Conservation (phyloP, 164 flowering plant species). For the Akebia trifoliata region DNA sequence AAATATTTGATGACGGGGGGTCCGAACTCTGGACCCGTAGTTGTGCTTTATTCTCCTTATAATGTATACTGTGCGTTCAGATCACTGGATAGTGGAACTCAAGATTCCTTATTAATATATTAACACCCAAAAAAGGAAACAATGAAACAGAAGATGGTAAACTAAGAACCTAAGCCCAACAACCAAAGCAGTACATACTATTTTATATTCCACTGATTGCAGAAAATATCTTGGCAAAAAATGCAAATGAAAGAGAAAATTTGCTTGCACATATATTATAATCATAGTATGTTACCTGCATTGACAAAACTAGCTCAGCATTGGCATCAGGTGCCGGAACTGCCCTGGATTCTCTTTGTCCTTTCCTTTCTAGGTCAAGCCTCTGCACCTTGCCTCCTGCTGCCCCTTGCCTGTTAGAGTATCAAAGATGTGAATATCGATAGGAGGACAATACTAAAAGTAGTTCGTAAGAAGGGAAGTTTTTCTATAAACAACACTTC, state of each 20-base stretch:
- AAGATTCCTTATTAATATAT: not conserved
- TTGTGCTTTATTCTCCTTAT: not conserved
- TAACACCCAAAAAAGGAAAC: not conserved
- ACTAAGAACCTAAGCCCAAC: not conserved
- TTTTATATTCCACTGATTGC: too few species aligned
- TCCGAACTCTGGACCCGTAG: too few species aligned
- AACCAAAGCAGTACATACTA: not conserved
- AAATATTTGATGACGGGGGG: too few species aligned
- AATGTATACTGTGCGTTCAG: not conserved
- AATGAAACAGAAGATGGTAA: not conserved
- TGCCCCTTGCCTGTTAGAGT: conserved; percentile 48
- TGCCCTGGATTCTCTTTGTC: conserved; percentile 71
- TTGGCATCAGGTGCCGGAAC: conserved; percentile 95
- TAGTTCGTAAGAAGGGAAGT: not conserved
- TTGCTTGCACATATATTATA: not conserved
- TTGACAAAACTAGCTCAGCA: conserved; percentile 74
- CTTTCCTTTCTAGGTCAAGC: conserved; percentile 59
- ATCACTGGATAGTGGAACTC: not conserved
- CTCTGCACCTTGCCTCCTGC: conserved; percentile 59
- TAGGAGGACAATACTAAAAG: too few species aligned
- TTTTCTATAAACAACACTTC: too few species aligned
- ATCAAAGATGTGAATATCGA: too few species aligned
- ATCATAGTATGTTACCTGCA: conserved; percentile 56
- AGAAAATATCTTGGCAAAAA: not conserved
- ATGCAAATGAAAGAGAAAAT: not conserved